Evolutionary conservation across 805 yeast species (phyloP).

Genomic region (Yarrowia hollandica): DNA sequence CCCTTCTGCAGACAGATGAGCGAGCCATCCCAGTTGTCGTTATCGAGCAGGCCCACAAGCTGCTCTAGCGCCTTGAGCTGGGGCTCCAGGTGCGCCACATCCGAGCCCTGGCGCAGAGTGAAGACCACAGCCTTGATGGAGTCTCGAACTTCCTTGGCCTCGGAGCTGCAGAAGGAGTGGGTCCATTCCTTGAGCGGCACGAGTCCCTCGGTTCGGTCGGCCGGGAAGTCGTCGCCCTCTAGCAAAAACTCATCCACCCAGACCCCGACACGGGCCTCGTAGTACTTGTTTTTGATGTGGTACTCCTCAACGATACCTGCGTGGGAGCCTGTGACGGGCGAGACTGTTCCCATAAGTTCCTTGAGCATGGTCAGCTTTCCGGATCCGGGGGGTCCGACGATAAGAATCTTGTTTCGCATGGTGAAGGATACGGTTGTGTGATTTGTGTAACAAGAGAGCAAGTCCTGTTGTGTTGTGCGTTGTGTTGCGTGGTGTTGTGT

Average conservation of each 20-base stretch:
- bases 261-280: conserved; percentile 40
- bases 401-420: conserved; percentile 36
- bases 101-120: conserved; percentile 36
- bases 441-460: too few relatives aligned
- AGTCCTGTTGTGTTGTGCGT: too few relatives aligned
- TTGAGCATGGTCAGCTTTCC: conserved; percentile 42
- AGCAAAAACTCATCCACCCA: conserved; percentile 44
- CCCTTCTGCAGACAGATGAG: conserved; percentile 36
- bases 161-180: conserved; percentile 38
- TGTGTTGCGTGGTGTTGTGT: neutral
- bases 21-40: conserved; percentile 38
- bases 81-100: conserved; percentile 23
- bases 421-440: too few relatives aligned
- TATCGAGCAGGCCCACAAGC: conserved; percentile 34
- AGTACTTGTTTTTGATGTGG: conserved; percentile 40
- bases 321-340: conserved; percentile 33
- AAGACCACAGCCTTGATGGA: conserved; percentile 43
- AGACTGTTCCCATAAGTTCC: conserved; percentile 34
- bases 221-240: conserved; percentile 34
- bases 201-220: neutral
- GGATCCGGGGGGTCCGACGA: conserved; percentile 41
- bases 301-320: conserved; percentile 38
- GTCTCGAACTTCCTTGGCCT: conserved; percentile 43
- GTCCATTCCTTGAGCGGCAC: conserved; percentile 39
- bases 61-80: conserved; percentile 31